phyloP scores from a whole-genome alignment of 1,284 basidiomycete genomes.

The Ceratobasidium sp. region DNA sequence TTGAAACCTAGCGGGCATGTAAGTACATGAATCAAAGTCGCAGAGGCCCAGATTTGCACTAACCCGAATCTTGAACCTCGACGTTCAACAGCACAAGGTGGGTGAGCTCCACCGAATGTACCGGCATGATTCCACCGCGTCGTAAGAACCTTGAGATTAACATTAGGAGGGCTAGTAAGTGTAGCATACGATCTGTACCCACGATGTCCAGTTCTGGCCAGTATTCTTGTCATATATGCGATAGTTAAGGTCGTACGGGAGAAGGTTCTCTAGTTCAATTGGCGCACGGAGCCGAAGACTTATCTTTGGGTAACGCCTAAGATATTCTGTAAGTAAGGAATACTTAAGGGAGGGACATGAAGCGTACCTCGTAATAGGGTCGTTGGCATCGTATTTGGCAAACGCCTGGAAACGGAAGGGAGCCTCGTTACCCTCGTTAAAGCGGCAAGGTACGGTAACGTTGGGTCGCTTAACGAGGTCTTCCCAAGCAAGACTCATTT shows the following conservation, averaged over 20 bases:
- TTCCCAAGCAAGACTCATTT: slow-evolving; percentile 86
- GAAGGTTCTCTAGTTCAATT: slow-evolving; percentile 94
- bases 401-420: slow-evolving; percentile 97
- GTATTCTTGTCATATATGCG: slow-evolving; percentile 96
- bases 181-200: not conserved
- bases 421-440: slow-evolving; percentile 83
- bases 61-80: slow-evolving; percentile 89
- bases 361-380: slow-evolving; percentile 68
- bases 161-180: slow-evolving; percentile 51
- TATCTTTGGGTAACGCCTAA: slow-evolving; percentile 85
- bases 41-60: slow-evolving; percentile 48
- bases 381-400: slow-evolving; percentile 81
- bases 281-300: slow-evolving; percentile 92
- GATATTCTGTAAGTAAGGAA: slow-evolving; percentile 32
- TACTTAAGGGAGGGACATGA: not conserved
- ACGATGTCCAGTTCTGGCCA: slow-evolving; percentile 77
- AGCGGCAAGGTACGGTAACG: slow-evolving; percentile 87
- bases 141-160: slow-evolving; percentile 84
- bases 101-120: slow-evolving; percentile 95
- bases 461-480: slow-evolving; percentile 84
- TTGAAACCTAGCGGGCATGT: slow-evolving; percentile 72
- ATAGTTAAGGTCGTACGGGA: slow-evolving; percentile 97
- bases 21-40: slow-evolving; percentile 8
- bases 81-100: slow-evolving; percentile 95
- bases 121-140: slow-evolving; percentile 94